These are phyloP conservation scores for Erodium maritimum DNA, from an alignment of 345 rosid genomes.

Conservation along the genomic window DNA sequence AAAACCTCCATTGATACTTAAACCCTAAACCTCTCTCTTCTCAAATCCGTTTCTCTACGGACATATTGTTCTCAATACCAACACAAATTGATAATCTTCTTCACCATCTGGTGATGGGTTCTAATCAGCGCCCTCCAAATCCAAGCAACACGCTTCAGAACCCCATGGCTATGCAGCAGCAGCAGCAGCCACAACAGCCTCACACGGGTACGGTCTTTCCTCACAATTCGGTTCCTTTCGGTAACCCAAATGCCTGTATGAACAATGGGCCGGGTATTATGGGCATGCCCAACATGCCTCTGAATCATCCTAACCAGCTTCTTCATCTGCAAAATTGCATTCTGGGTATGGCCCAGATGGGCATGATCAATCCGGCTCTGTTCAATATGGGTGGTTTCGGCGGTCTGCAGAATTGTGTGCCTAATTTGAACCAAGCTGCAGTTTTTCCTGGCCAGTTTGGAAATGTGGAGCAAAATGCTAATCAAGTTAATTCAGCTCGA, in stretches of 20 bases:
- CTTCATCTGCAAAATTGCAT: constrained; percentile 9
- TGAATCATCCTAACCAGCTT: constrained; percentile 8
- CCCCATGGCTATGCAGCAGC: neutral
- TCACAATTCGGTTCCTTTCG: neutral
- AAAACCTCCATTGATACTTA: neutral
- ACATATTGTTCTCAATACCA: neutral
- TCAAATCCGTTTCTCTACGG: constrained; percentile 11
- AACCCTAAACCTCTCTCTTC: neutral
- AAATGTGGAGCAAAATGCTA: no score
- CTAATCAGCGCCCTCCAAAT: neutral
- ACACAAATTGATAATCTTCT: neutral
- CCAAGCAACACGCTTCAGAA: neutral
- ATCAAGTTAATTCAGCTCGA: constrained; percentile 6
- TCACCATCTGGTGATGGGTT: neutral
- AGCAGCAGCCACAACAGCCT: constrained; percentile 13
- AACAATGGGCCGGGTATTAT: neutral
- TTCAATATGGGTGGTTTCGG: neutral
- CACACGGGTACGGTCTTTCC: constrained; percentile 14
- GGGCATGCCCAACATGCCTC: neutral
- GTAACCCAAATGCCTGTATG: neutral
- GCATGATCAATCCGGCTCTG: constrained; percentile 13
- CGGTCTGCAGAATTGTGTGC: no score
- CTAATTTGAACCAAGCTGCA: no score
- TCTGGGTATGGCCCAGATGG: constrained; percentile 15
- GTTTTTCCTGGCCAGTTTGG: neutral